phyloP scores from a whole-genome alignment of 345 rosid genomes.

The Litchi chinensis region DNA sequence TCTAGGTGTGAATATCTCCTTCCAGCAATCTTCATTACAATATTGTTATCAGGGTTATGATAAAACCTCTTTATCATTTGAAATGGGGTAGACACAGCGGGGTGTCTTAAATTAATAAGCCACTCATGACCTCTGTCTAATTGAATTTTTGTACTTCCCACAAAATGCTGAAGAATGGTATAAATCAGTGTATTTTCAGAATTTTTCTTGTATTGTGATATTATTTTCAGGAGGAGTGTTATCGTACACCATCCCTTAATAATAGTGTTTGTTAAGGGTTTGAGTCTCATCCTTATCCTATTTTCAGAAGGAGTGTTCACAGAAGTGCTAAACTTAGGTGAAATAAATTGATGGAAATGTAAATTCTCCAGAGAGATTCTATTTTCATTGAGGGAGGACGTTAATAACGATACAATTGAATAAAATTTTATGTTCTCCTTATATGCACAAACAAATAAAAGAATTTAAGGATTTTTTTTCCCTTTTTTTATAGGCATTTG shows the following conservation, averaged over 20 bases:
- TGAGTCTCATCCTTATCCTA: no score
- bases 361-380: neutral
- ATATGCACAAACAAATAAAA: neutral
- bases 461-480: neutral
- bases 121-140: neutral
- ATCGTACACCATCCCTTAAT: no score
- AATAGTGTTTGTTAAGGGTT: no score
- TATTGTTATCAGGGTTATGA: neutral
- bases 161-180: neutral
- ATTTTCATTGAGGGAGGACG: neutral
- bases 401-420: neutral
- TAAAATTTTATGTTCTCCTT: no score
- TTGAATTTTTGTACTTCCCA: neutral
- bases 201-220: neutral
- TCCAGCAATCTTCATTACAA: neutral
- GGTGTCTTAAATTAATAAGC: neutral
- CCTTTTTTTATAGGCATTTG: no score
- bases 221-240: no score
- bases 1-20: neutral
- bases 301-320: neutral
- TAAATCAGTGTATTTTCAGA: neutral
- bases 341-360: neutral
- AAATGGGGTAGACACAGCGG: neutral
- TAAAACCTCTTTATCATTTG: neutral
- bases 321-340: neutral